These are phyloP conservation scores for Millerozyma acaciae DNA, from an alignment of 805 yeast species.

Conservation along the genomic window DNA sequence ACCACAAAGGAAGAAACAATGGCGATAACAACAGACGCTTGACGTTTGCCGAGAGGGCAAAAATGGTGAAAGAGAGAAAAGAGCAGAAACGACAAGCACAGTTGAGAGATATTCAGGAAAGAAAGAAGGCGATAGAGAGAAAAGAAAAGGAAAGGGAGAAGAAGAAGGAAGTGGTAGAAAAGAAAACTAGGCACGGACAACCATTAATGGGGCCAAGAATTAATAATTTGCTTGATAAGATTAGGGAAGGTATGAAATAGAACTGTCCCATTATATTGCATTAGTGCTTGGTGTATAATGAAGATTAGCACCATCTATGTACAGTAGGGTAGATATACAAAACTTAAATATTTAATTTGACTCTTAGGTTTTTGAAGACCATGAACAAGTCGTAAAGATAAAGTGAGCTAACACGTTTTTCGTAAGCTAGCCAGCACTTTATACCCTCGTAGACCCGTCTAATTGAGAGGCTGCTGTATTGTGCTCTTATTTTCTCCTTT, in stretches of 20 bases:
- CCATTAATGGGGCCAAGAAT: constrained; percentile 91
- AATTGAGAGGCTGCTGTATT: constrained; percentile 17
- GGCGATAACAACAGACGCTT: constrained; percentile 29
- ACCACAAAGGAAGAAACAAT: constrained; percentile 8
- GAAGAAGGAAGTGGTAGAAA: constrained; percentile 37
- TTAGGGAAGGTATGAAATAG: constrained; percentile 43
- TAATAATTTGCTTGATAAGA: constrained; percentile 70
- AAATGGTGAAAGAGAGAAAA: constrained; percentile 44
- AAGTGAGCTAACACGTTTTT: constrained; percentile 27
- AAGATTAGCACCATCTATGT: constrained; percentile 2
- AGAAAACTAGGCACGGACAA: constrained; percentile 73
- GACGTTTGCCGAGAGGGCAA: constrained; percentile 44
- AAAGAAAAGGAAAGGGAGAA: constrained; percentile 38
- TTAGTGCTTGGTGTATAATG: constrained; percentile 1
- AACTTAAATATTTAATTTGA: constrained; percentile 3
- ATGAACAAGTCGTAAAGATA: constrained; percentile 31
- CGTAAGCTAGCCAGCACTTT: constrained; percentile 32
- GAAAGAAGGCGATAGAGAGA: constrained; percentile 30
- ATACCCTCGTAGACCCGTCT: constrained; percentile 10
- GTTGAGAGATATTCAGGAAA: constrained; percentile 37
- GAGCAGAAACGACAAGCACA: constrained; percentile 37
- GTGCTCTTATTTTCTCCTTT: constrained; percentile 31
- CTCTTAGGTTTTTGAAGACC: constrained; percentile 15
- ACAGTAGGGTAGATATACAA: background rate
- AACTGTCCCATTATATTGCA: background rate